phyloP scores from a whole-genome alignment of 768 basidiomycete genomes.

The Auriscalpium vulgare region DNA sequence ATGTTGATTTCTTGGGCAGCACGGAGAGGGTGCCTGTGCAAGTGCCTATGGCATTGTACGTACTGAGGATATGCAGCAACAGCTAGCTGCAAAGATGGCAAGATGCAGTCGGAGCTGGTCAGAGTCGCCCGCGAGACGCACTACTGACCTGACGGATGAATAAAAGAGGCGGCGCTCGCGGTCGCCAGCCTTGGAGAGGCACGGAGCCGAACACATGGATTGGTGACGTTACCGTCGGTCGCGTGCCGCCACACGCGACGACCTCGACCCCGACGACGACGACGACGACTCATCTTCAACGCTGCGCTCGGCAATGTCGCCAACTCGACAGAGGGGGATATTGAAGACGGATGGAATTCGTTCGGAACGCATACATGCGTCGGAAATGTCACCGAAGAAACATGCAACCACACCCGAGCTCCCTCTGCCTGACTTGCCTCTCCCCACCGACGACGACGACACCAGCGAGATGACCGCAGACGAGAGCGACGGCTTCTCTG shows the following conservation, averaged over 20 bases:
- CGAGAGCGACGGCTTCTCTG: slow-evolving; percentile 1
- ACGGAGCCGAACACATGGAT: too few relatives aligned
- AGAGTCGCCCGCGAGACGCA: too few relatives aligned
- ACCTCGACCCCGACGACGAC: not conserved
- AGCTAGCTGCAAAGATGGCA: too few relatives aligned
- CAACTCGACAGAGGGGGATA: not conserved
- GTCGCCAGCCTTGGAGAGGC: too few relatives aligned
- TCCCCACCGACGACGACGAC: slow-evolving; percentile 7
- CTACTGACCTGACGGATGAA: too few relatives aligned
- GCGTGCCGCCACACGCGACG: not conserved
- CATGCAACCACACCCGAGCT: not conserved
- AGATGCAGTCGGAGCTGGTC: too few relatives aligned
- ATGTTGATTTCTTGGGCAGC: too few relatives aligned
- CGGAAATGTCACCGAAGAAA: not conserved
- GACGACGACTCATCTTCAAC: not conserved
- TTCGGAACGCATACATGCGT: not conserved
- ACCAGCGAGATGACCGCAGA: slow-evolving; percentile 5
- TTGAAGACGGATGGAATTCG: not conserved
- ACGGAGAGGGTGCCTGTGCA: too few relatives aligned
- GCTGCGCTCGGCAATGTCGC: not conserved
- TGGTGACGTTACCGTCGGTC: too few relatives aligned
- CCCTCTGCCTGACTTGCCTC: slow-evolving; percentile 1
- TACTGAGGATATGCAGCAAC: too few relatives aligned
- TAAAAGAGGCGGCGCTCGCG: too few relatives aligned
- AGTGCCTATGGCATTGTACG: too few relatives aligned